These are phyloP conservation scores for Colletotrichum magnum DNA, from an alignment of 2,329 filamentous ascomycete genomes.

Conservation along the genomic window DNA sequence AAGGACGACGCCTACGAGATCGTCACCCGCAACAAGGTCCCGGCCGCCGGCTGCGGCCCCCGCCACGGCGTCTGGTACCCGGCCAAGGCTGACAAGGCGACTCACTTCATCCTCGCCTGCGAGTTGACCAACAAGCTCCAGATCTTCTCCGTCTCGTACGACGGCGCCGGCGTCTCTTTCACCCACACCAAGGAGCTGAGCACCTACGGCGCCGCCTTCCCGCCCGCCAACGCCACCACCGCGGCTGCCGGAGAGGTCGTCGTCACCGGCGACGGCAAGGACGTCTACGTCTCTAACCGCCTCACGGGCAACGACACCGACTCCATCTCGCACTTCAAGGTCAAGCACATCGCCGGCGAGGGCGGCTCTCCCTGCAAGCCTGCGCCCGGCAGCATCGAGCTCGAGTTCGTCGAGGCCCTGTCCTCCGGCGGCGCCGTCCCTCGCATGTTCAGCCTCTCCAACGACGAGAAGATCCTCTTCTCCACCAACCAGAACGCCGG, in stretches of 20 bases:
- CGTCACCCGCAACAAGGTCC: conserved; percentile 50
- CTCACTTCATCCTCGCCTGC: conserved; percentile 63
- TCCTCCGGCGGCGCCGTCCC: conserved; percentile 55
- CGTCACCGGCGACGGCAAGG: conserved; percentile 56
- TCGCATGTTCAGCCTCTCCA: conserved; percentile 62
- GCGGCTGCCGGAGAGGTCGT: conserved; percentile 63
- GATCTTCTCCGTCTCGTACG: conserved; percentile 59
- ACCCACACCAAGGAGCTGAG: conserved; percentile 54
- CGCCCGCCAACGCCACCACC: conserved; percentile 51
- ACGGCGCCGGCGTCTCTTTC: conserved; percentile 52
- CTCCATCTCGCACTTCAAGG: conserved; percentile 62
- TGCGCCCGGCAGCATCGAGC: conserved; percentile 46
- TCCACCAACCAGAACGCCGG: conserved; percentile 62
- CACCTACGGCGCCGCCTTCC: conserved; percentile 50
- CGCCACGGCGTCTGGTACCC: conserved; percentile 66
- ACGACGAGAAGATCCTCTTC: conserved; percentile 55
- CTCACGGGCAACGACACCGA: conserved; percentile 60
- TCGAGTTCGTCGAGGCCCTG: conserved; percentile 52
- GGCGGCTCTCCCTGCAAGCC: conserved; percentile 43
- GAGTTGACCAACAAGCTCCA: conserved; percentile 62
- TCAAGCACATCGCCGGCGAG: conserved; percentile 44
- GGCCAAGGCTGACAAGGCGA: conserved; percentile 48
- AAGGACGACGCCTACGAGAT: conserved; percentile 57
- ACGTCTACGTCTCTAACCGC: conserved; percentile 68
- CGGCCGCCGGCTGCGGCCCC: conserved; percentile 59